These are phyloP conservation scores for Hypoxylon sp. DNA, from an alignment of 2,329 filamentous ascomycete genomes.

Conservation along the genomic window DNA sequence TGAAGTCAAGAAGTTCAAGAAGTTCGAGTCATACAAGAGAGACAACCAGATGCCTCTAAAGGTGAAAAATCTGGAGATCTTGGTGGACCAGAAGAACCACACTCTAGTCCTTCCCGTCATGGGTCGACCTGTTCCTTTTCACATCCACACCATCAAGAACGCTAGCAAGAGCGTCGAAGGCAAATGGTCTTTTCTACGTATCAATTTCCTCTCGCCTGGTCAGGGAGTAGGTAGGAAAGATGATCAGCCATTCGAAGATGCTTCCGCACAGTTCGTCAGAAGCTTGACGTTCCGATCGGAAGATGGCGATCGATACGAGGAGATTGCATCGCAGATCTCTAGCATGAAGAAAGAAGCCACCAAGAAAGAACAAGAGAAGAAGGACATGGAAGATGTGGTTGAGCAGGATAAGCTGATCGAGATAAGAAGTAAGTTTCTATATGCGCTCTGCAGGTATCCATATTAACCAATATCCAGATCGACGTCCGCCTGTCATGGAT, in stretches of 20 bases:
- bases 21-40: constrained; percentile 98
- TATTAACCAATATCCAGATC: constrained; percentile 69
- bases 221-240: constrained; percentile 98
- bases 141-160: constrained; percentile 98
- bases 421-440: constrained; percentile 76
- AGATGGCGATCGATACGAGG: constrained; percentile 86
- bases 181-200: constrained; percentile 90
- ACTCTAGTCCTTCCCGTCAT: constrained; percentile 96
- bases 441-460: constrained; percentile 1
- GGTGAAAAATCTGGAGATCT: constrained; percentile 85
- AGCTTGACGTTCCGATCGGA: constrained; percentile 95
- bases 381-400: constrained; percentile 98
- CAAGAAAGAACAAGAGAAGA: constrained; percentile 97
- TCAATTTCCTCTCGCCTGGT: constrained; percentile 96
- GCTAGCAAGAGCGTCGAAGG: constrained; percentile 97
- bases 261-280: constrained; percentile 92
- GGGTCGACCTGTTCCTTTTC: constrained; percentile 96
- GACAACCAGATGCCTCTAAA: constrained; percentile 90
- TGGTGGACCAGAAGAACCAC: constrained; percentile 88
- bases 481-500: constrained; percentile 87
- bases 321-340: constrained; percentile 91
- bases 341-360: constrained; percentile 94
- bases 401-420: constrained; percentile 98
- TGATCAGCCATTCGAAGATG: constrained; percentile 97
- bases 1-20: constrained; percentile 98